A percentile compares a stretch with the other conserved stretches of the same genome.
These are phyloP conservation scores for Coriaria nepalensis DNA, from an alignment of 306 rosid species.

Conservation along the genomic window DNA sequence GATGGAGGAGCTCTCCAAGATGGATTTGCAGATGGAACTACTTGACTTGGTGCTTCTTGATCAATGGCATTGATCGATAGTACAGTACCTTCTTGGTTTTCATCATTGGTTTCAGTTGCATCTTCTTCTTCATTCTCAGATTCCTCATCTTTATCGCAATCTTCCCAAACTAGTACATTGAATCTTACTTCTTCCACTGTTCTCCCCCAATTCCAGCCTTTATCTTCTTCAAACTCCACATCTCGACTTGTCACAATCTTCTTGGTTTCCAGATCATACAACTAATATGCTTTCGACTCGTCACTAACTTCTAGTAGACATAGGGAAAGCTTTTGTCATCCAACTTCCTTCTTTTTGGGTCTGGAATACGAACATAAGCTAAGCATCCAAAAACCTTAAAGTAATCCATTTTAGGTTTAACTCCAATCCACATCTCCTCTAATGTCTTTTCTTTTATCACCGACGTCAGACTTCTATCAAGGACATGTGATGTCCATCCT, in stretches of 20 bases:
- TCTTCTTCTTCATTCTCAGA: no score
- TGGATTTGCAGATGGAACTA: no score
- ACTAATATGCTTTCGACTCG: not conserved
- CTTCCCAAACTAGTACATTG: no score
- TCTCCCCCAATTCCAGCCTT: not conserved
- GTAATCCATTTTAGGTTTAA: not conserved
- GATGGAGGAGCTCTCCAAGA: no score
- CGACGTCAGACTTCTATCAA: not conserved
- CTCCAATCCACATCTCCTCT: not conserved
- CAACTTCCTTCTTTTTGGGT: not conserved
- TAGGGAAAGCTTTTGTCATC: not conserved
- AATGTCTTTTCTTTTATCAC: not conserved
- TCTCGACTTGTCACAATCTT: not conserved
- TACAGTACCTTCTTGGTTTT: no score
- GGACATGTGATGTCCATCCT: not conserved
- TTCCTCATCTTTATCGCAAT: no score
- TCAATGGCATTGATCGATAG: no score
- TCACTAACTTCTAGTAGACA: not conserved
- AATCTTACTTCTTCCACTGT: no score
- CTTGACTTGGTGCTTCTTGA: no score
- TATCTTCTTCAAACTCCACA: not conserved
- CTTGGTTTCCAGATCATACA: not conserved
- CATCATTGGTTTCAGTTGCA: no score
- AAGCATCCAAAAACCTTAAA: conserved; percentile 1
- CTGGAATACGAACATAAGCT: not conserved